Evolutionary conservation across 1,139 yeast genomes (phyloP), one percentile per base, ranked within the genome.

Genomic region (Geotrichum phurueaensis): DNA sequence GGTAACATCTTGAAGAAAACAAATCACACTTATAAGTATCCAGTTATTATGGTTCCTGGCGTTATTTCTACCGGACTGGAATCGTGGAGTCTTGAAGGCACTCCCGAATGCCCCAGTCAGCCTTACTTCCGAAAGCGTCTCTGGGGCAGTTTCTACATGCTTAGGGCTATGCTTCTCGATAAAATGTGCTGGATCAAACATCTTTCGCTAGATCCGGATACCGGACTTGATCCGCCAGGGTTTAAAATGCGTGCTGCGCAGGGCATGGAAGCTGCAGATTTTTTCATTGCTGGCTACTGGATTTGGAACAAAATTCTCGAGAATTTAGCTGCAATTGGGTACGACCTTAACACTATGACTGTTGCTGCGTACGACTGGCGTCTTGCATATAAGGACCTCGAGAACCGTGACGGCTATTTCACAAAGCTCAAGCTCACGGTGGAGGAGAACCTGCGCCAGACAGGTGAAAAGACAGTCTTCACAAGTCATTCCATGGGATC

Each of bases 351-450:
- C 68, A 89, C 83, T 69, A 91, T 94, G 98, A 71, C 81, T 33
- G 86, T 92, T 61, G 99, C 98, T 0, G 81, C 97, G 1, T 94
- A 94, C 72, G 99, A 94, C 73, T 94, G 99, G 99, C 81, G 99
- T 69, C 79, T 94, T 68, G 87, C 96, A 0, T 95, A 89, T 71
- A 76, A 90, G 57, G 98, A 94, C 72, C 77, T 94, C 61, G 99
- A 95, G 71, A 79, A 79, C 62, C 81, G 99, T 63, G 99, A 94
- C 70, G 85, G 85, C 3, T 94, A 89, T 75, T 94, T 94, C 70
- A 76, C 89, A 27, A 86, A 85, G 69, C 78, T 94, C 64, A 89
- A 91, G 74, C 67, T 76, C 23, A 85, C 84, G 65, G 84, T 92
- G 60, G 99, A 94, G 72, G 67, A 84, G 45, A 75, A 75, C 58